Conservation (phyloP, 2,329 filamentous ascomycete genomes). For the Periconia sp. region DNA sequence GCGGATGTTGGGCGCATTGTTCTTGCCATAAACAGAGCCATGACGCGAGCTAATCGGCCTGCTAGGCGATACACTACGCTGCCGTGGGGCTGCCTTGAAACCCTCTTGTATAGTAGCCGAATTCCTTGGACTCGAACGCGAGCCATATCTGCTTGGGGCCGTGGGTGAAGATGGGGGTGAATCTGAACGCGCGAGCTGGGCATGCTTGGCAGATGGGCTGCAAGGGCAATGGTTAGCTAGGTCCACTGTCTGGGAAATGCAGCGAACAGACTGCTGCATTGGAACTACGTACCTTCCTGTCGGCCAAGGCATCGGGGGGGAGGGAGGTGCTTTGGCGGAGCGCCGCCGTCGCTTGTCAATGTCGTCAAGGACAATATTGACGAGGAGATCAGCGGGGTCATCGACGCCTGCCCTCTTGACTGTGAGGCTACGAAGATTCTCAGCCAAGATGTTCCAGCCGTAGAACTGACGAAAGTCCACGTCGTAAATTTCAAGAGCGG, state of each 20-base stretch:
- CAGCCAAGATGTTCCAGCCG: constrained; percentile 92
- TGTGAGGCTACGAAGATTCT: constrained; percentile 87
- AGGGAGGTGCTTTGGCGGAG: constrained; percentile 83
- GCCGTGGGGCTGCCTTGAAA: constrained; percentile 52
- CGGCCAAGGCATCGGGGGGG: constrained; percentile 75
- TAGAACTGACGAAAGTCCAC: constrained; percentile 97
- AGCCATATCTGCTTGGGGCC: constrained; percentile 50
- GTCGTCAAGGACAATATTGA: constrained; percentile 93
- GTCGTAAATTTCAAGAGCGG: constrained; percentile 90
- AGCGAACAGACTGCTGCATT: no score
- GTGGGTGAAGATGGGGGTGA: constrained; percentile 59
- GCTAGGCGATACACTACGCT: constrained; percentile 80
- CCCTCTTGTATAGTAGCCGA: constrained; percentile 63
- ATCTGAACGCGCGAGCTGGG: constrained; percentile 71
- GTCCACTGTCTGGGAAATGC: no score
- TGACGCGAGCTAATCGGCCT: constrained; percentile 79
- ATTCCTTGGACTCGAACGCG: constrained; percentile 56
- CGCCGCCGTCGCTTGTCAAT: constrained; percentile 90
- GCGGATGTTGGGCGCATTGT: constrained; percentile 73
- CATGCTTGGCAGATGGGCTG: constrained; percentile 67
- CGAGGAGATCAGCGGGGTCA: constrained; percentile 86
- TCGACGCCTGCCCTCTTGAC: constrained; percentile 87
- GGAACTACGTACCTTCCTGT: no score
- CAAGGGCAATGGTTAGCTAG: no score
- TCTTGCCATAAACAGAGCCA: constrained; percentile 69